These are phyloP conservation scores for Aspergillus bertholletiae DNA, from an alignment of 495 filamentous ascomycete species.

Conservation along the genomic window DNA sequence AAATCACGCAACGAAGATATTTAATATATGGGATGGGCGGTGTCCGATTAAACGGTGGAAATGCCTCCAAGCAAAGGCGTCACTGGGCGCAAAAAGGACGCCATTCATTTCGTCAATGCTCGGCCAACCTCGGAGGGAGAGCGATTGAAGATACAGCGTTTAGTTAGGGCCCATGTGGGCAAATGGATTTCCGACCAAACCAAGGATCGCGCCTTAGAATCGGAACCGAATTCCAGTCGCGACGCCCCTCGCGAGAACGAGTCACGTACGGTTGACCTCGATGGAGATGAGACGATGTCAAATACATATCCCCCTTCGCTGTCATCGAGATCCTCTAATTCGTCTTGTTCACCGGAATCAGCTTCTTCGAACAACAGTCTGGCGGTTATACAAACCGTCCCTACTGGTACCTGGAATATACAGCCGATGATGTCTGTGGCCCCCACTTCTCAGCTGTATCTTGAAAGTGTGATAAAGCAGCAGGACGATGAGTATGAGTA, in stretches of 20 bases:
- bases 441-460: not conserved
- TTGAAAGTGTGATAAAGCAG: not conserved
- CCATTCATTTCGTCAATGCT: conserved; percentile 41
- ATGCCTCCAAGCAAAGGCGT: conserved; percentile 29
- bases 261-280: conserved; percentile 1
- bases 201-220: conserved; percentile 23
- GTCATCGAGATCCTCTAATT: conserved; percentile 7
- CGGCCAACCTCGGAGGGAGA: conserved; percentile 34
- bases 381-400: not conserved
- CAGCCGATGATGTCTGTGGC: not conserved
- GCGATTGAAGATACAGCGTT: conserved; percentile 24
- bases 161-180: conserved; percentile 40
- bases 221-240: not conserved
- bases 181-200: conserved; percentile 42
- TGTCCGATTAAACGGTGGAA: conserved; percentile 1
- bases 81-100: conserved; percentile 21
- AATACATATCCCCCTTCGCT: conserved; percentile 4
- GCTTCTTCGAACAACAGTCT: not conserved
- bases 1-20: not conserved
- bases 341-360: conserved; percentile 10
- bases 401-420: not conserved
- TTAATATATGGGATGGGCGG: conserved; percentile 7
- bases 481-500: not conserved
- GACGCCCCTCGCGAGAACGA: not conserved
- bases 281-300: not conserved